phyloP scores from a whole-genome alignment of 1,139 yeast species.

The Nakaseomyces sp. region DNA sequence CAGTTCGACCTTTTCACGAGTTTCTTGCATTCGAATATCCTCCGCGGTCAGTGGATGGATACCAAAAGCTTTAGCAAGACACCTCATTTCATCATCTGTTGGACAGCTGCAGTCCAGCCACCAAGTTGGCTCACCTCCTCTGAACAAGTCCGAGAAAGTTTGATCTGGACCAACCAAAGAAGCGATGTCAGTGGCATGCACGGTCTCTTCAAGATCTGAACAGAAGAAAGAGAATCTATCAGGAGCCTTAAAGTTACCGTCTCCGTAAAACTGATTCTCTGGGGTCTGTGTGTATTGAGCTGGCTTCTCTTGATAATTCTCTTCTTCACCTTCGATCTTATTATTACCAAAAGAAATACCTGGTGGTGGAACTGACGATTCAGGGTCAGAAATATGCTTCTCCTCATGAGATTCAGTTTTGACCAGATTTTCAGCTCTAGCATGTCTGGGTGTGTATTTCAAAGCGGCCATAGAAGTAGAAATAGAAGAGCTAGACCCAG shows the following conservation, averaged over 20 bases:
- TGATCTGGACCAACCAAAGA: slow-evolving; percentile 59
- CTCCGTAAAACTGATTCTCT: slow-evolving; percentile 8
- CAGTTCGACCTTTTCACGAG: slow-evolving; percentile 76
- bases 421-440: slow-evolving; percentile 3
- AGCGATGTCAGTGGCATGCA: slow-evolving; percentile 81
- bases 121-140: slow-evolving; percentile 44
- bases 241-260: slow-evolving; percentile 35
- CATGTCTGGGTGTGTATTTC: slow-evolving; percentile 44
- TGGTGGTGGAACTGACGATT: slow-evolving; percentile 8
- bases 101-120: slow-evolving; percentile 72
- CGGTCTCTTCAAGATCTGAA: slow-evolving; percentile 74
- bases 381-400: slow-evolving; percentile 10
- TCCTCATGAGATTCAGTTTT: background rate
- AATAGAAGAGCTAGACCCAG: slow-evolving; percentile 28
- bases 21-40: slow-evolving; percentile 77
- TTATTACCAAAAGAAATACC: slow-evolving; percentile 35
- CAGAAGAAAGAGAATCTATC: slow-evolving; percentile 79
- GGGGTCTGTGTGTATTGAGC: slow-evolving; percentile 6
- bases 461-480: slow-evolving; percentile 43
- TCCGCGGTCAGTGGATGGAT: slow-evolving; percentile 79
- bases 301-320: slow-evolving; percentile 8
- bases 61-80: slow-evolving; percentile 62
- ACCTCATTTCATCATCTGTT: slow-evolving; percentile 60
- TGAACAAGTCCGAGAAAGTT: slow-evolving; percentile 57
- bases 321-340: slow-evolving; percentile 33